Percentiles rank a stretch among this genome's conserved stretches.
Conservation (phyloP, 345 rosid species). For the Hypericum perforatum region DNA sequence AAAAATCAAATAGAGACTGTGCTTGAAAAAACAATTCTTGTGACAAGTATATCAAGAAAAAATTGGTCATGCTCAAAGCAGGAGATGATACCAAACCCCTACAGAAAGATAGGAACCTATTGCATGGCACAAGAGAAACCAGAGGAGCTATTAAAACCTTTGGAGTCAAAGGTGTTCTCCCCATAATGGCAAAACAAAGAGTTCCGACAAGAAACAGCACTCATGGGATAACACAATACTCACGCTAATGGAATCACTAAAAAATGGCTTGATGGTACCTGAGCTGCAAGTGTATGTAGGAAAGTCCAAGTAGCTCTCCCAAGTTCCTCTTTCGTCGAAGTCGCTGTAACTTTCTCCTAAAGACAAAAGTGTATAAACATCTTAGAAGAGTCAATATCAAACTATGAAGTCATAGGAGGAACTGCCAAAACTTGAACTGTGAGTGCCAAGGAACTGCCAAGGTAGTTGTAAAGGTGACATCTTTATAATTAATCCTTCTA, state of each 20-base stretch:
- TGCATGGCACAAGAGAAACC: no score
- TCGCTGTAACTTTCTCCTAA: slow-evolving; percentile 51
- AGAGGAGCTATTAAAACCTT: no score
- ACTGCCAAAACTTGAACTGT: no score
- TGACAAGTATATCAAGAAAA: no score
- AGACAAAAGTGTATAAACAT: background rate
- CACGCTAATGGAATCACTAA: background rate
- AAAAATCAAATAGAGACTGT: background rate
- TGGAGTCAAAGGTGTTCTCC: no score
- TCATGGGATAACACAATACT: background rate
- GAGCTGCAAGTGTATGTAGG: slow-evolving; percentile 92
- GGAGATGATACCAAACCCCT: no score
- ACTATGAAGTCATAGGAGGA: background rate
- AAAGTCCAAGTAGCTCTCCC: slow-evolving; percentile 96
- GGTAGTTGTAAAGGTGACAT: no score
- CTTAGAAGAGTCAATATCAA: background rate
- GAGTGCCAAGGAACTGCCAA: no score
- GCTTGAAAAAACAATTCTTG: background rate
- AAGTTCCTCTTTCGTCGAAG: slow-evolving; percentile 84
- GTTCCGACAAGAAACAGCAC: background rate
- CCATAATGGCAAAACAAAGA: background rate
- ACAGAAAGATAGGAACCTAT: no score
- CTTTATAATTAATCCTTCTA: no score
- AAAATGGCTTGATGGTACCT: slow-evolving; percentile 37
- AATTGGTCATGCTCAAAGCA: no score